phyloP scores from a whole-genome alignment of 164 flowering plant genomes.

The Nymphaea colorata region DNA sequence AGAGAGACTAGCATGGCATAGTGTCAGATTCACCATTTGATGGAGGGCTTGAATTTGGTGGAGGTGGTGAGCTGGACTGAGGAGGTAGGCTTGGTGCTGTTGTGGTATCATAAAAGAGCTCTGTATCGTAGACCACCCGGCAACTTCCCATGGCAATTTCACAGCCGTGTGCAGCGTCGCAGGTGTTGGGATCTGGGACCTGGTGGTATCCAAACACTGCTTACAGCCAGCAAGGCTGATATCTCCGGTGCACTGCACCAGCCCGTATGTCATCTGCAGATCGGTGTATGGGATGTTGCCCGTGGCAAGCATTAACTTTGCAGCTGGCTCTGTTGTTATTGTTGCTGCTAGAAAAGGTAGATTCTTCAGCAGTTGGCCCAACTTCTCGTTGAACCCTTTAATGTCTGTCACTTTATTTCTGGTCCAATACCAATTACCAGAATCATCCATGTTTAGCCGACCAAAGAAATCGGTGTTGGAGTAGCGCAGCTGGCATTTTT shows the following conservation, averaged over 20 bases:
- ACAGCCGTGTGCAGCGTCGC: background rate
- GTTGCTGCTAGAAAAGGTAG: background rate
- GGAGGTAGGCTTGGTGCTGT: background rate
- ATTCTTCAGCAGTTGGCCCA: background rate
- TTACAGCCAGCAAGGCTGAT: background rate
- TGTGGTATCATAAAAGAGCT: background rate
- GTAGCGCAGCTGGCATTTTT: constrained; percentile 8
- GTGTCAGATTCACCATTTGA: no score
- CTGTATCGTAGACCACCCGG: constrained; percentile 1
- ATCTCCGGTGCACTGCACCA: constrained; percentile 6
- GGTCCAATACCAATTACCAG: background rate
- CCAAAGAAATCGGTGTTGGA: background rate
- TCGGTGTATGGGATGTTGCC: background rate
- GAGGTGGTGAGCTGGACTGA: background rate
- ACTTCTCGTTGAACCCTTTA: background rate
- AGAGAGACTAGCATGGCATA: no score
- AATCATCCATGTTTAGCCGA: background rate
- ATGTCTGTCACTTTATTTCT: background rate
- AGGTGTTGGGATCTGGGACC: background rate
- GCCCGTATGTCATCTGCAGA: background rate
- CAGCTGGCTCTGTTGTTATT: background rate
- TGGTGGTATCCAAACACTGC: constrained; percentile 1
- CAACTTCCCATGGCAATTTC: constrained; percentile 4
- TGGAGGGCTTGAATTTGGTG: no score
- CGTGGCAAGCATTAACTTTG: background rate